Base-by-base conservation (phyloP, 257 asterid species). In the Osmanthus fragrans region DNA sequence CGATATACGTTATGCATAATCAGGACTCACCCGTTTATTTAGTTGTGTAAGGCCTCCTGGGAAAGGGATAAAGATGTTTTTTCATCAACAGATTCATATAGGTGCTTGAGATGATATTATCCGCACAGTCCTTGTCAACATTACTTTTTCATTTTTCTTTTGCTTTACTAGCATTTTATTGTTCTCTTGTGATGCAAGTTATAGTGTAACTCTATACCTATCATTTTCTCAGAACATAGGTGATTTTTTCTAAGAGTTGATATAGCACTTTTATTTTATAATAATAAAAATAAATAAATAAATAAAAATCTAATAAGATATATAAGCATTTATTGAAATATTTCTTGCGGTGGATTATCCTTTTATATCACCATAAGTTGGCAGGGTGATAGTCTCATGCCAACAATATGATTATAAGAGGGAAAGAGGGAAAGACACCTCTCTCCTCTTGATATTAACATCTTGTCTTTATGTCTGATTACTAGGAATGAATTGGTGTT, bases 131-230 rank as follows among this genome's bases (percentile, higher is more conserved):
- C 30, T 72, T 33, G 33, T 11, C 60, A 63, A 58, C 71, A 45
- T 76, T n/a, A 32, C 67, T 9, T 75, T 10, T 58, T 51, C 33
- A 33, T 29, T 21, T 34, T 32, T 11, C 27, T 15, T 45, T 60
- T 18, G 23, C 33, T 37, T 72, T 68, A 56, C 54, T 21, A 37
- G 70, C 64, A 27, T 51, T 12, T 16, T 73, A 2, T 36, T 56
- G 54, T 73, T 42, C 71, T 73, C 13, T 73, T 37, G 74, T 18
- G 45, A 70, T 65, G 74, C 77, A 45, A 81, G 54, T 78, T 25
- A 30, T 77, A 56, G 25, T 60, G 27, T 25, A 25, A 25, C 68
- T 60, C 33, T 60, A 60, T 23, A 3, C 33, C 6, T 27, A 25
- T 63, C 25, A 23, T 63, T 23, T 63, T 63, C 69, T 63, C 36